Conservation (phyloP, 2,329 filamentous ascomycete genomes). For the Aspergillus bombycis region DNA sequence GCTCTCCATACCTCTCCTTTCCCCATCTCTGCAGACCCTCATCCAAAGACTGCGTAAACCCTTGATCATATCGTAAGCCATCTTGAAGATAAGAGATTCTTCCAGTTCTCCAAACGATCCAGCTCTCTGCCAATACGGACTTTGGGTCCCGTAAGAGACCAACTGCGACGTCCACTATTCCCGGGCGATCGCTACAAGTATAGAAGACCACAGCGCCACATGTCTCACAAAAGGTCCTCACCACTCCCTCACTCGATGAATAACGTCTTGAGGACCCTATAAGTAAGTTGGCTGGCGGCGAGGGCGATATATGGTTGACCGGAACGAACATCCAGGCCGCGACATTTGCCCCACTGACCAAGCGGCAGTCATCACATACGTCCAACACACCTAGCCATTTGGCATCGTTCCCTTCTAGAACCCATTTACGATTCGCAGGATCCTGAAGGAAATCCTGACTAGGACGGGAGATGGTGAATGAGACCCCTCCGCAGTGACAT, state of each 20-base stretch:
- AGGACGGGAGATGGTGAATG: slow-evolving; percentile 47
- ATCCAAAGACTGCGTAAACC: slow-evolving; percentile 21
- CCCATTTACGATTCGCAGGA: slow-evolving; percentile 26
- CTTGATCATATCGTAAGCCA: slow-evolving; percentile 26
- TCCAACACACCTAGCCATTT: slow-evolving; percentile 34
- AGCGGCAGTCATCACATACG: slow-evolving; percentile 44
- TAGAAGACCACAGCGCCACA: slow-evolving; percentile 53
- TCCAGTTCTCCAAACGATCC: slow-evolving; percentile 47
- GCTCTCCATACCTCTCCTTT: background rate
- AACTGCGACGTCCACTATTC: slow-evolving; percentile 47
- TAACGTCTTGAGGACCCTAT: slow-evolving; percentile 47
- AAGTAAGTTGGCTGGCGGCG: slow-evolving; percentile 16
- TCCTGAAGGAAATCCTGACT: slow-evolving; percentile 28
- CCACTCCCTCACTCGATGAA: slow-evolving; percentile 38
- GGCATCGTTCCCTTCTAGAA: slow-evolving; percentile 17
- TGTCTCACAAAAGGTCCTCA: slow-evolving; percentile 47
- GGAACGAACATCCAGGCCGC: slow-evolving; percentile 48
- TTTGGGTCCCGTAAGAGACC: slow-evolving; percentile 44
- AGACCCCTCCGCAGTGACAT: slow-evolving; percentile 51
- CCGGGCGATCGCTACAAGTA: slow-evolving; percentile 35
- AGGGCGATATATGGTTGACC: slow-evolving; percentile 36
- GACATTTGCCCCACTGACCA: slow-evolving; percentile 44
- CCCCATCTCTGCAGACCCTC: slow-evolving; percentile 28
- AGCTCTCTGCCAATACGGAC: slow-evolving; percentile 46
- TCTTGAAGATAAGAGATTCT: slow-evolving; percentile 25